A percentile compares a stretch with the other conserved stretches of the same genome.
Conservation (phyloP, 352 stramenopile species). For the Thraustochytrium striatum region DNA sequence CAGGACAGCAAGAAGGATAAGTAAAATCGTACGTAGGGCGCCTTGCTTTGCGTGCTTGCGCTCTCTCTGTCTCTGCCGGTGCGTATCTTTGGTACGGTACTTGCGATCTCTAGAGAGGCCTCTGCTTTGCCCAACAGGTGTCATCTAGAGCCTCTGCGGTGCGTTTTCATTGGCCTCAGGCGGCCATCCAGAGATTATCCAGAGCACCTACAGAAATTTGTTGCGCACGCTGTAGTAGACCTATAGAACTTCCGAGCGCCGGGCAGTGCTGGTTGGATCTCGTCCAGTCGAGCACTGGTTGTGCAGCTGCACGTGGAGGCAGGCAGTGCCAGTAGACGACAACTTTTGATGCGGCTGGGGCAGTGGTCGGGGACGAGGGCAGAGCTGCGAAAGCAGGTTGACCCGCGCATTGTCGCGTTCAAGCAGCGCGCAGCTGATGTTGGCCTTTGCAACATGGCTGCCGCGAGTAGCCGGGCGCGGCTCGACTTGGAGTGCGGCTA, state of each 20-base stretch:
- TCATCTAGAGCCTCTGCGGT: not conserved
- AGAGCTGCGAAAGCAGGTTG: not conserved
- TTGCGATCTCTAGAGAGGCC: no score
- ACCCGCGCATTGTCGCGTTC: conserved; percentile 1
- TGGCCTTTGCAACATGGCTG: no score
- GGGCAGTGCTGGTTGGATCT: no score
- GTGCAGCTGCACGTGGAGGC: not conserved
- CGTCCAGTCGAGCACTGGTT: no score
- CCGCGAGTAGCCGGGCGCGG: not conserved
- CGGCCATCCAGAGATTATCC: not conserved
- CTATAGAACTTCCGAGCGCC: not conserved
- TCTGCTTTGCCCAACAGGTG: no score
- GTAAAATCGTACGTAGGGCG: not conserved
- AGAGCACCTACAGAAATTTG: not conserved
- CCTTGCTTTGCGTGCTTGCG: no score
- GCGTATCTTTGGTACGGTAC: no score
- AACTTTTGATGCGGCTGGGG: not conserved
- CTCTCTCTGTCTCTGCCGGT: no score
- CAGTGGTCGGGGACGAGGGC: not conserved
- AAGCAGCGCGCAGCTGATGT: not conserved
- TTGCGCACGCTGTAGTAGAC: not conserved
- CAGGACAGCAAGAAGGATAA: conserved; percentile 7
- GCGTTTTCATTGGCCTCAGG: not conserved
- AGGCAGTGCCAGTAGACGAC: not conserved
- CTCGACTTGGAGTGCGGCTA: not conserved